Evolutionary conservation across 805 yeast species (phyloP).

Genomic region (Metschnikowia proteae): DNA sequence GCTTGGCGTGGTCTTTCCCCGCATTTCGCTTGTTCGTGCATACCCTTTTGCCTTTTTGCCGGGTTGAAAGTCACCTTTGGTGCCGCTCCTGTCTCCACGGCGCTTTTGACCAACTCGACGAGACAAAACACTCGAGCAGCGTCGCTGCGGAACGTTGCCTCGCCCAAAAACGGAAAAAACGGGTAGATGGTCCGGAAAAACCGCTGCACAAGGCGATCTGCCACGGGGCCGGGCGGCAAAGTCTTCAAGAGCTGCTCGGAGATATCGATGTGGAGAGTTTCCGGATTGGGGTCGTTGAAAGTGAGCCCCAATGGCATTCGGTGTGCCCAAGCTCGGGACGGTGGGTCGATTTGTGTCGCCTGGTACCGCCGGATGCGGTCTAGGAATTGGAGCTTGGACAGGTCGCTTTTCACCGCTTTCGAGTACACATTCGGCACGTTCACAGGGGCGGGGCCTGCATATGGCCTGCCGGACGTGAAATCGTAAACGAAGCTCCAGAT

Average conservation of each 20-base stretch:
- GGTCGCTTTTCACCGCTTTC: conserved; percentile 4
- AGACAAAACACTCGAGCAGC: conserved; percentile 6
- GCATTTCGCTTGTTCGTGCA: neutral
- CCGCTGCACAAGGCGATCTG: conserved; percentile 14
- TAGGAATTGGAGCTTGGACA: conserved; percentile 6
- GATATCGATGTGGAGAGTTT: conserved; percentile 4
- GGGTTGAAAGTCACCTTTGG: neutral
- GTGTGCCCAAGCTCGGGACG: neutral
- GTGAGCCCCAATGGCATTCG: conserved; percentile 14
- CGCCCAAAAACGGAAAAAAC: conserved; percentile 18
- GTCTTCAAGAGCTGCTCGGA: conserved; percentile 11
- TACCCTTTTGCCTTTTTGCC: neutral
- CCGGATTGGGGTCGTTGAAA: conserved; percentile 13
- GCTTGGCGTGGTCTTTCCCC: neutral
- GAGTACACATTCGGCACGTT: conserved; percentile 5
- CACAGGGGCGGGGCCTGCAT: neutral
- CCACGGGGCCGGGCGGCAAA: conserved; percentile 12
- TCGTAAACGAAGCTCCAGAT: conserved; percentile 15
- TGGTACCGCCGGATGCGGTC: conserved; percentile 13
- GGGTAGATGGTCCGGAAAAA: conserved; percentile 19
- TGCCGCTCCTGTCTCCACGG: no score
- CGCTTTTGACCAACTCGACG: neutral
- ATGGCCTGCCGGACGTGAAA: conserved; percentile 3
- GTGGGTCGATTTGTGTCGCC: conserved; percentile 6
- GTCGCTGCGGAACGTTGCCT: conserved; percentile 9